Base-by-base conservation (phyloP, 106 monocot genomes). In the Dioscorea zingiberensis region DNA sequence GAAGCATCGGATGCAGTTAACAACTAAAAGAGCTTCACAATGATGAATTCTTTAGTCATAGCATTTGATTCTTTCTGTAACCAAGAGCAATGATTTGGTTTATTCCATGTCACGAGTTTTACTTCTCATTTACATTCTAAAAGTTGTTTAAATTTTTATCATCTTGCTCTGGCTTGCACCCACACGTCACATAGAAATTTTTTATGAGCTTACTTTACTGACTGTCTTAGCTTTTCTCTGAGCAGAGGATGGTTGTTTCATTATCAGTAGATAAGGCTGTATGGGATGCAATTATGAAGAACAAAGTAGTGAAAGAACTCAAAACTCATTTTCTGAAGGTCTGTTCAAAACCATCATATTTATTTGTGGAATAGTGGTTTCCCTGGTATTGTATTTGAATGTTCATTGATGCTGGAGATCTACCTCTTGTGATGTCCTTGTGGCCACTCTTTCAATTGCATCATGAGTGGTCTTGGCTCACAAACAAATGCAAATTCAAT, bases 271-370 rank as follows among this genome's bases (percentile, higher is more conserved):
- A 94, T 71, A 75, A 66, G 63, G 84, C 84, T 67, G 83, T 94
- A 47, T 94, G 90, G 94, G 84, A 90, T 68, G 94, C 94, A 4
- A 79, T 94, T 21, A 94, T 94, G 86, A 94, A 87, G 26, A 94
- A 94, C 62, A 84, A 84, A 13, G 81, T 72, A 16, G 87, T 94
- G 12, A 81, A 90, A 70, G 87, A 94, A 71, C 49, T 90, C 38
- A 84, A 72, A 72, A 71, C 48, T 81, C 84, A 3, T 67, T 87
- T 13, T 62, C 25, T 70, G 70, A 81, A 77, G 94, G 90, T 90
- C 75, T 69, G 64, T 22, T n/a, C 0, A 63, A 26, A 1, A n/a
- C 47, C 23, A n/a, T 60, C n/a, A 3, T 19, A 28, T 27, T 55
- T 53, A 30, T 30, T 3, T 30, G 2, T 30, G 7, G 30, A 3